Evolutionary conservation across 768 basidiomycete species (phyloP).

Genomic region (Phanerochaete sordida): DNA sequence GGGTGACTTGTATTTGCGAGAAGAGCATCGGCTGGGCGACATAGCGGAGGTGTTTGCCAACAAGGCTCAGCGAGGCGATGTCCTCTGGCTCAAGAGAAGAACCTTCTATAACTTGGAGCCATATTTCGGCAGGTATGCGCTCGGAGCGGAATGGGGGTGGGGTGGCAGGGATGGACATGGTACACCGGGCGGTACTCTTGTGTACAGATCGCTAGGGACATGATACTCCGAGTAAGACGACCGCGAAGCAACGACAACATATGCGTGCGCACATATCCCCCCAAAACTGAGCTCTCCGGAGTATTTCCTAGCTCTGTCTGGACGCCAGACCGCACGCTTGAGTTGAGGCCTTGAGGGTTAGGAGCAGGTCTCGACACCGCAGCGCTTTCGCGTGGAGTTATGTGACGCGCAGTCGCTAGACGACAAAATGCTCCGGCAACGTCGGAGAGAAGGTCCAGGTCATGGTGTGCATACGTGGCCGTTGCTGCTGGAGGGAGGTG

Average conservation of each 20-base stretch:
- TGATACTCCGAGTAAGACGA: too few relatives aligned
- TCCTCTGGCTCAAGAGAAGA: background rate
- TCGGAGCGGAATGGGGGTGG: background rate
- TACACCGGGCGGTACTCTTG: background rate
- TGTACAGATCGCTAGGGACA: too few relatives aligned
- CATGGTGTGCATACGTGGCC: background rate
- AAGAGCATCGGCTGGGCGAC: conserved; percentile 11
- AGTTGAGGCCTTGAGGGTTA: too few relatives aligned
- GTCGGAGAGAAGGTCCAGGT: too few relatives aligned
- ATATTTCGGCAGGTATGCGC: conserved; percentile 5
- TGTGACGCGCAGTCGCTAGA: too few relatives aligned
- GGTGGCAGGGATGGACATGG: background rate
- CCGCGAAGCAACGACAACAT: too few relatives aligned
- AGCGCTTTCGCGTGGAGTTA: background rate
- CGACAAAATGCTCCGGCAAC: too few relatives aligned
- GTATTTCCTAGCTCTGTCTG: too few relatives aligned
- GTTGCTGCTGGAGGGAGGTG: background rate
- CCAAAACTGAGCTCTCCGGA: too few relatives aligned
- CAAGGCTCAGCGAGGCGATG: conserved; percentile 1
- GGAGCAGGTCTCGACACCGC: background rate
- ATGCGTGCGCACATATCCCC: too few relatives aligned
- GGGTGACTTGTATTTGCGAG: background rate
- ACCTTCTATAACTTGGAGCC: conserved; percentile 9
- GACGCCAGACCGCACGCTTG: too few relatives aligned
- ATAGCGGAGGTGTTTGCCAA: conserved; percentile 11